Base-by-base conservation (phyloP, 768 basidiomycete species). In the Agrocybe pediades region DNA sequence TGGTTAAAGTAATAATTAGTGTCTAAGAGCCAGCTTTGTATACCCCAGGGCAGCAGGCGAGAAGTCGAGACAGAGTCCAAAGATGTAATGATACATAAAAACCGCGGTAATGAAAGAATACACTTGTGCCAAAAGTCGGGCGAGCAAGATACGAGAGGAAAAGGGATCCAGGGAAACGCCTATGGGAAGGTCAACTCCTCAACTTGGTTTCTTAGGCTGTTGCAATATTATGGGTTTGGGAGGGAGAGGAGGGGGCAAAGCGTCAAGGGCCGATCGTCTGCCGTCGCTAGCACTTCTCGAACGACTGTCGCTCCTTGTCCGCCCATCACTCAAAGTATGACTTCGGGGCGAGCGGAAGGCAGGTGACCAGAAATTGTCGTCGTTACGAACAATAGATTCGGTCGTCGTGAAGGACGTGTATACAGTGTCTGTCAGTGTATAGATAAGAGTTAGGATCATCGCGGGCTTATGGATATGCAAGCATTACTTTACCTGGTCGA, bases 401-500 rank as follows among this genome's bases (percentile, higher is more conserved):
- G 71, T 68, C 0, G 69, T 66, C 2, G 72, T 74, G 45, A 73
- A 70, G 20, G 65, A 65, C 7, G 69, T 74, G 41, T 69, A 71
- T 19, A 72, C 56, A 13, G 72, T 73, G 8, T 67, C 69, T 68
- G 49, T 20, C 21, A 36, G 33, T n/a, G 2, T 21, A 42, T 17
- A 2, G 20, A 24, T 56, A 11, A 51, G 55, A n/a, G n/a, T n/a
- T n/a, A n/a, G n/a, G n/a, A n/a, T n/a, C n/a, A n/a, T n/a, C n/a
- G n/a, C n/a, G n/a, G n/a, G n/a, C n/a, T n/a, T n/a, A n/a, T n/a
- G n/a, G n/a, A n/a, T n/a, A 21, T 16, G 9, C 40, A 36, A 4
- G 33, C 11, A n/a, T n/a, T n/a, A n/a, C n/a, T 58, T 41, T 39
- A 68, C 68, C 69, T 55, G 60, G 66, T 26, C 65, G 56, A 19